Base-by-base conservation (phyloP, 192 early-diverging fungal species). In the Rhizophagus clarus region DNA sequence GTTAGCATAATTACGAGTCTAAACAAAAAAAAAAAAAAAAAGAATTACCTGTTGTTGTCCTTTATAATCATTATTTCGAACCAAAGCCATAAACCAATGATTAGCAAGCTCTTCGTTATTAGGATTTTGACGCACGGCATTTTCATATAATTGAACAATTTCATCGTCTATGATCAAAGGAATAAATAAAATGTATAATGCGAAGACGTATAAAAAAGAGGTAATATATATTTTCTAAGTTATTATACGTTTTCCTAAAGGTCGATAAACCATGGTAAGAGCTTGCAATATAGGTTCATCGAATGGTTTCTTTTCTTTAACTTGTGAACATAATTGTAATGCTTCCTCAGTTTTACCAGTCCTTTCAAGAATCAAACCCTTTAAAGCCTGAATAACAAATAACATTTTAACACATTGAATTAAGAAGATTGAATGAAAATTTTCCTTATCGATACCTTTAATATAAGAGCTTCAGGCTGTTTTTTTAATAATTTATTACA, bases 61-160 rank as follows among this genome's bases (percentile, higher is more conserved):
- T 74, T 94, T 93, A 61, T 85, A 90, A 87, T 95, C 88, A 4
- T 85, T 66, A 34, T 79, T 90, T 61, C 93, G 87, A 1, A 92
- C 94, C 40, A 96, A 84, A 1, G 91, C 91, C 94, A 97, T 95
- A 82, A 94, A 97, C 89, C 91, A 90, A 71, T 95, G 92, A 61
- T 85, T 90, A 12, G 87, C 90, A 40, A 94, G 82, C 67, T 93
- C 91, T 79, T 95, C 93, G 72, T 94, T 92, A 26, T 87, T 84
- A 17, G 94, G 92, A 47, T 86, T 81, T 10, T 77, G 51, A 56
- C 83, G 85, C 29, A 86, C 88, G 7, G 94, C 95, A 17, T 84
- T 89, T 61, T 89, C 89, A 80, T 97, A 97, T 3, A 96, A 77
- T 31, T 90, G 88, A 45, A 91, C 88, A 62, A 97, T 90, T 24